A percentile compares a stretch with the other conserved stretches of the same genome.
Evolutionary conservation across 2,329 filamentous ascomycete species (phyloP).

Genomic region (Paecilomyces dactylethromorphus): DNA sequence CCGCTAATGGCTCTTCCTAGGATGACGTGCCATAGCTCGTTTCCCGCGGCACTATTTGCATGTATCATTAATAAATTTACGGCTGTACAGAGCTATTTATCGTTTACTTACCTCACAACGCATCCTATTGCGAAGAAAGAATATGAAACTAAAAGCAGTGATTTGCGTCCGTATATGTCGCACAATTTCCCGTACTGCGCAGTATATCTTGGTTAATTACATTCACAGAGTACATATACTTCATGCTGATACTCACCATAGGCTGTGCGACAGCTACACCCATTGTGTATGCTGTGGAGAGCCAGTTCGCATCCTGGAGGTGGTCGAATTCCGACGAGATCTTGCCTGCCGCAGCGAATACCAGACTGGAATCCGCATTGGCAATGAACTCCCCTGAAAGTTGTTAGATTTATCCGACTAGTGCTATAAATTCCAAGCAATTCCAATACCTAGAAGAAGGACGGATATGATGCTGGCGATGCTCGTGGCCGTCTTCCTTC

Average conservation of each 20-base stretch:
- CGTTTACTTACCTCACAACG: constrained; percentile 25
- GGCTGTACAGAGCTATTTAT: neutral
- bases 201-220: constrained; percentile 5
- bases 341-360: constrained; percentile 59
- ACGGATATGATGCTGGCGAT: constrained; percentile 21
- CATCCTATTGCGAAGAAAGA: constrained; percentile 45
- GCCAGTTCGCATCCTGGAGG: constrained; percentile 52
- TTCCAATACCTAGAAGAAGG: constrained; percentile 19
- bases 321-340: constrained; percentile 57
- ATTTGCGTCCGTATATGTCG: constrained; percentile 52
- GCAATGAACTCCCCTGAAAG: constrained; percentile 55
- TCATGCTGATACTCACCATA: constrained; percentile 33
- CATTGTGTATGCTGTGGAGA: constrained; percentile 48
- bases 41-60: constrained; percentile 26
- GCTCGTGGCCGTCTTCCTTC: constrained; percentile 7
- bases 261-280: constrained; percentile 48
- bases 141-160: constrained; percentile 45
- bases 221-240: neutral
- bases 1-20: constrained; percentile 36
- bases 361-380: constrained; percentile 57
- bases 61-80: neutral
- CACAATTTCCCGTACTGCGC: constrained; percentile 49
- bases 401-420: neutral
- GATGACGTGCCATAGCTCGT: constrained; percentile 33
- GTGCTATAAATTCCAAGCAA: neutral